Evolutionary conservation across 768 basidiomycete species (phyloP).

Genomic region (Dendrothele bispora): DNA sequence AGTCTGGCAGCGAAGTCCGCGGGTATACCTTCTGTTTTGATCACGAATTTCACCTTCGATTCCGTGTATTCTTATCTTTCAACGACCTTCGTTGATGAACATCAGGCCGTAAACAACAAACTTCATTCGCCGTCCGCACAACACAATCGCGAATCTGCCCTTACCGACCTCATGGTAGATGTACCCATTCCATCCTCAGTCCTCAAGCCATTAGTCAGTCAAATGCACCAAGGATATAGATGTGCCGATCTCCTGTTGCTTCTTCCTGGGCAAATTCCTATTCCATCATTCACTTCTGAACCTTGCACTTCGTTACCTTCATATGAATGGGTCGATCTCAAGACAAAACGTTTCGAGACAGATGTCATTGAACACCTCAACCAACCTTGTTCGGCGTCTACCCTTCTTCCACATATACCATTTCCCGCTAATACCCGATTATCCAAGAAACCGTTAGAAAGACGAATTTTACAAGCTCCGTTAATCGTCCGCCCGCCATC

Average conservation of each 20-base stretch:
- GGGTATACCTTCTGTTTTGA: constrained; percentile 65
- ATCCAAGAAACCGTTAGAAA: constrained; percentile 24
- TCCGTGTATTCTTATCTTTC: constrained; percentile 79
- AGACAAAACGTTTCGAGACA: constrained; percentile 42
- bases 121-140: constrained; percentile 15
- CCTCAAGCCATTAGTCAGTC: constrained; percentile 61
- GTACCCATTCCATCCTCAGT: constrained; percentile 48
- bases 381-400: constrained; percentile 24
- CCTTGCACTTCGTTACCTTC: constrained; percentile 65
- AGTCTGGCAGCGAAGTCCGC: constrained; percentile 68
- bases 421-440: constrained; percentile 24
- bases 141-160: background rate
- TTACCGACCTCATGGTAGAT: constrained; percentile 42
- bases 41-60: constrained; percentile 86
- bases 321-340: constrained; percentile 58
- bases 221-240: constrained; percentile 64
- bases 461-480: constrained; percentile 51
- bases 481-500: constrained; percentile 69
- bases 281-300: constrained; percentile 62
- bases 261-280: constrained; percentile 73
- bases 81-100: constrained; percentile 48
- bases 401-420: constrained; percentile 44
- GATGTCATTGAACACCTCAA: constrained; percentile 45
- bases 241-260: constrained; percentile 71
- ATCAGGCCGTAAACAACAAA: constrained; percentile 16